Conservation (phyloP, 129 eudicot species). For the Cynara cardunculus region DNA sequence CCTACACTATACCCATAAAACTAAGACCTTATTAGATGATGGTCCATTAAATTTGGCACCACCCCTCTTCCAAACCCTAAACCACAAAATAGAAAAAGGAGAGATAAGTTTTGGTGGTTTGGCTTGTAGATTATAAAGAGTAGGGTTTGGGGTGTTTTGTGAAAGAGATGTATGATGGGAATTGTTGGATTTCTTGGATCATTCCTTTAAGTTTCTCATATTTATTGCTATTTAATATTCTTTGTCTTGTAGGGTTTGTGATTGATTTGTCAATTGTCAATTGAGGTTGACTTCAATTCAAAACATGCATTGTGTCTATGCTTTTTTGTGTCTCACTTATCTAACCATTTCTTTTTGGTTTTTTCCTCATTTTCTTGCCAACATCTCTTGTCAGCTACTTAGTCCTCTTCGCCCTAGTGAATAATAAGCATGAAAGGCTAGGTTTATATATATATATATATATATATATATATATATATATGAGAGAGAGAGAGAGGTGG, state of each 20-base stretch:
- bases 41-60: background rate
- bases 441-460: no score
- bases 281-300: conserved; percentile 18
- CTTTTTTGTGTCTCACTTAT: conserved; percentile 12
- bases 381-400: no score
- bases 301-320: conserved; percentile 30
- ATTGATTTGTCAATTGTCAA: conserved; percentile 18
- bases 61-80: background rate
- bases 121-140: conserved; percentile 26
- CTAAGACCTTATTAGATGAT: background rate
- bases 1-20: background rate
- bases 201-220: conserved; percentile 24
- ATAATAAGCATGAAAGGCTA: no score
- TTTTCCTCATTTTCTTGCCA: no score
- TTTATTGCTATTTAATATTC: conserved; percentile 10
- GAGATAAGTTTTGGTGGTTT: conserved; percentile 10
- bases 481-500: no score
- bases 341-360: background rate
- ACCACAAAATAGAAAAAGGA: background rate
- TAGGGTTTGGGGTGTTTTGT: conserved; percentile 21
- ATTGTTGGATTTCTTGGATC: conserved; percentile 31
- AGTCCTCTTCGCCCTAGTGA: no score
- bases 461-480: no score
- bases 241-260: conserved; percentile 27
- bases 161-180: conserved; percentile 33